A percentile compares a stretch with the other conserved stretches of the same genome.
phyloP scores from a whole-genome alignment of 2,329 filamentous ascomycete species.

The Penicillium italicum region DNA sequence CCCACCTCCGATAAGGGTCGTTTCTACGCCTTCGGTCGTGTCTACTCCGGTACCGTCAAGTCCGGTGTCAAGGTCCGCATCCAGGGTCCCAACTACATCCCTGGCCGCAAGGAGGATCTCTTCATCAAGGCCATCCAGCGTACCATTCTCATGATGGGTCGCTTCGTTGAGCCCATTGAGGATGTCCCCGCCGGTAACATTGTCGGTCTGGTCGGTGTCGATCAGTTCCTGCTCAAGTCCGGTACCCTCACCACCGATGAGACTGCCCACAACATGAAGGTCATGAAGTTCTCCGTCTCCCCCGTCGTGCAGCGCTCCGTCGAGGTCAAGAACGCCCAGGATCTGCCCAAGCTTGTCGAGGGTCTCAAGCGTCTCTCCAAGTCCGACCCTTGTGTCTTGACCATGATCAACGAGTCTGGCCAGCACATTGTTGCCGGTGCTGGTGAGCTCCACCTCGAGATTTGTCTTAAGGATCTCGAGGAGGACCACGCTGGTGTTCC shows the following conservation, averaged over 20 bases:
- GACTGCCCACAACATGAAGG: slow-evolving; percentile 99
- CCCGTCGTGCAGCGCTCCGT: slow-evolving; percentile 98
- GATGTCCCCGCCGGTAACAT: slow-evolving; percentile 99
- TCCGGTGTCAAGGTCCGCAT: slow-evolving; percentile 99
- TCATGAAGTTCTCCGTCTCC: slow-evolving; percentile 99
- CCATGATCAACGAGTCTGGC: slow-evolving; percentile 82
- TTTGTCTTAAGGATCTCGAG: slow-evolving; percentile 99
- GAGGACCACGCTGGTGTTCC: slow-evolving; percentile 98
- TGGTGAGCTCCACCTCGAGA: slow-evolving; percentile 98
- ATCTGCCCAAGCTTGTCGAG: slow-evolving; percentile 99
- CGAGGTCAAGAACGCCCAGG: slow-evolving; percentile 99
- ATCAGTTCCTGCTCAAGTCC: slow-evolving; percentile 99
- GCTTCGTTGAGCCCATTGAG: slow-evolving; percentile 97
- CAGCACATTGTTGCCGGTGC: slow-evolving; percentile 99
- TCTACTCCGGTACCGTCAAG: slow-evolving; percentile 96
- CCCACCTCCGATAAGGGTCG: slow-evolving; percentile 99
- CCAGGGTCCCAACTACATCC: slow-evolving; percentile 97
- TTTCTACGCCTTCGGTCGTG: slow-evolving; percentile 99
- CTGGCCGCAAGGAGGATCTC: slow-evolving; percentile 97
- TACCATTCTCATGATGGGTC: slow-evolving; percentile 99
- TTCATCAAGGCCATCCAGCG: slow-evolving; percentile 99
- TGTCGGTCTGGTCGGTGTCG: slow-evolving; percentile 97
- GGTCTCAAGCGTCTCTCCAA: slow-evolving; percentile 99
- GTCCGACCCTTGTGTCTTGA: slow-evolving; percentile 98
- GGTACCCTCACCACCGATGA: slow-evolving; percentile 97